A percentile compares a stretch with the other conserved stretches of the same genome.
Conservation (phyloP, 441 rosid genomes). For the Gossypium trilobum region DNA sequence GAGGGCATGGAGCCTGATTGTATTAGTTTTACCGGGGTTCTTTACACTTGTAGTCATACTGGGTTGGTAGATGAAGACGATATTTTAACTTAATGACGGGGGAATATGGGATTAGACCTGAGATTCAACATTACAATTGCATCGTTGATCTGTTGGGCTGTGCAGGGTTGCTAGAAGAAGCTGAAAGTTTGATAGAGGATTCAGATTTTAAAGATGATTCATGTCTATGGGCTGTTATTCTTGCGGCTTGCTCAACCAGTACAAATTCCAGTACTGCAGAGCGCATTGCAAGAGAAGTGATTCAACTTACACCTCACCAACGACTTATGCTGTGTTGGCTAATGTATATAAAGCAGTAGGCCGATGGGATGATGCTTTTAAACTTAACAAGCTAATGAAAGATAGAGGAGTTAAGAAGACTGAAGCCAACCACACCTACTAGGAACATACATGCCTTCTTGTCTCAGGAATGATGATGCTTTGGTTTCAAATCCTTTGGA, state of each 20-base stretch:
- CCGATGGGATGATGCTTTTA: constrained; percentile 60
- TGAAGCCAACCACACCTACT: too few species aligned
- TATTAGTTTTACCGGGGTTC: constrained; percentile 65
- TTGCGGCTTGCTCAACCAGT: constrained; percentile 59
- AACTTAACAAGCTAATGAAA: constrained; percentile 53
- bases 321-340: constrained; percentile 66
- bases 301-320: constrained; percentile 51
- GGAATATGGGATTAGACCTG: constrained; percentile 47
- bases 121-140: constrained; percentile 69
- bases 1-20: constrained; percentile 51
- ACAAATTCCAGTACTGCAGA: constrained; percentile 45
- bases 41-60: constrained; percentile 65
- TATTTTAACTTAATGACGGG: constrained; percentile 42
- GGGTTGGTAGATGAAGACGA: constrained; percentile 48
- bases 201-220: constrained; percentile 51
- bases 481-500: too few species aligned
- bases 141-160: constrained; percentile 83
- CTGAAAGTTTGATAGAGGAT: constrained; percentile 52
- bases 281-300: constrained; percentile 62
- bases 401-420: constrained; percentile 49
- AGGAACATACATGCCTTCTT: too few species aligned
- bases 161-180: constrained; percentile 73
- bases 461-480: too few species aligned
- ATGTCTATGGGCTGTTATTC: constrained; percentile 77
- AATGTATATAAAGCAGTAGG: constrained; percentile 65